A percentile compares a stretch with the other conserved stretches of the same genome.
Conservation (phyloP, 2,329 filamentous ascomycete genomes). For the Curvularia lunata region DNA sequence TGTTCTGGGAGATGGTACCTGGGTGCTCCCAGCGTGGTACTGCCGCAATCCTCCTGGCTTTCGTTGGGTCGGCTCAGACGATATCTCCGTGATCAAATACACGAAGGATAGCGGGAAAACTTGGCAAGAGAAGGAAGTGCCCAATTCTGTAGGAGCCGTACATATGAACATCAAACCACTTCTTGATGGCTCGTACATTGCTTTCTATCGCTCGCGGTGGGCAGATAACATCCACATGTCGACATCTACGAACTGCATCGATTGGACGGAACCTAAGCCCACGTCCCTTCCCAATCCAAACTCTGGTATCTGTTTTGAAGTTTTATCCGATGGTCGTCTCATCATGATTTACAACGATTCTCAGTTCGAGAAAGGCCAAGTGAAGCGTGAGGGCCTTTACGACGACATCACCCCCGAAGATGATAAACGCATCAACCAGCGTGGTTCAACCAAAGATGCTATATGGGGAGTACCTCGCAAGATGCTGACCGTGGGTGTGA, state of each 20-base stretch:
- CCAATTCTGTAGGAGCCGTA: background rate
- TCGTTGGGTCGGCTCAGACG: background rate
- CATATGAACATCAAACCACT: background rate
- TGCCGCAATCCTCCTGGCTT: constrained; percentile 1
- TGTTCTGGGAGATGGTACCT: background rate
- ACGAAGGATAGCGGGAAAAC: background rate
- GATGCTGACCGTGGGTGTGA: background rate
- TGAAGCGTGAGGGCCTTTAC: background rate
- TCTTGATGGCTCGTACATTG: constrained; percentile 1
- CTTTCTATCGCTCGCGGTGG: constrained; percentile 1
- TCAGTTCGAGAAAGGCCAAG: background rate
- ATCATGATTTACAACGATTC: background rate
- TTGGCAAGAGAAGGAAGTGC: background rate
- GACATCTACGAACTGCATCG: constrained; percentile 1
- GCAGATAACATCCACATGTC: background rate
- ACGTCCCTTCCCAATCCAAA: background rate
- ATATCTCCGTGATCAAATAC: background rate
- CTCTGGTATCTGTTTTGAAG: constrained; percentile 1
- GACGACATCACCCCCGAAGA: constrained; percentile 1
- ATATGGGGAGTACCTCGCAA: constrained; percentile 1
- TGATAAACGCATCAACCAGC: background rate
- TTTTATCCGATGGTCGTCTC: background rate
- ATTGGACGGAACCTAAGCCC: background rate
- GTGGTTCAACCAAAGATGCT: background rate
- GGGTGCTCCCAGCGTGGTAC: constrained; percentile 1